Evolutionary conservation across 2,329 filamentous ascomycete species (phyloP), one percentile per base, ranked within the genome.

Genomic region (Diaporthe citriasiana): DNA sequence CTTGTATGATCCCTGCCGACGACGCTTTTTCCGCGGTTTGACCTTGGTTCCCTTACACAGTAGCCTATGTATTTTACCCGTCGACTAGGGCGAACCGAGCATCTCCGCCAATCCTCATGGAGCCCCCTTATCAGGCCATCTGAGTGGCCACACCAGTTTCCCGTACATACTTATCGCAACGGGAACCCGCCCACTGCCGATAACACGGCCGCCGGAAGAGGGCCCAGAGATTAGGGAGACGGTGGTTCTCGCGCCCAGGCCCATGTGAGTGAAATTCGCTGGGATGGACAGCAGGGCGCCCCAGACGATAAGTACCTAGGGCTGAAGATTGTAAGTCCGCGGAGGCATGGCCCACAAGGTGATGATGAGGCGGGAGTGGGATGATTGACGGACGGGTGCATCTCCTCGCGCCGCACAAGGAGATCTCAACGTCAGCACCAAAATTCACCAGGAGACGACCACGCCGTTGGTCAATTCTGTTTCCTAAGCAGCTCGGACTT

Each of bases 81-180:
- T 27, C 63, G 27, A 68, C 13, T n/a, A n/a, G 45, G 22, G 22
- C 33, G 63, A 68, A 40, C 47, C 47, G 63, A 51, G 70, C 70
- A 72, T 72, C 57, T 72, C 70, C 47, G 70, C 56, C 70, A 71
- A 63, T 71, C 56, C 45, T 55, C 51, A 47, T 60, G 27, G 40
- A 6, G 35, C 45, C 50, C 50, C 57, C 70, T 72, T 72, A 72
- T 72, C 70, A 30, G 38, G 22, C 50, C n/a, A 40, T 13, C 57
- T 72, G 57, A 72, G 65, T 38, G 70, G 53, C 70, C 56, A 53
- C 33, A 38, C 55, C 25, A 22, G 4, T 15, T 2, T 25, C 17
- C 60, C 42, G 15, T 63, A n/a, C n/a, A n/a, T n/a, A n/a, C n/a
- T n/a, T n/a, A 63, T 60, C 47, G 50, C 35, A 9, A n/a, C 12